A percentile compares a stretch with the other conserved stretches of the same genome.
Conservation (phyloP, 2,329 filamentous ascomycete species). For the Sporothrix brunneoviolacea region DNA sequence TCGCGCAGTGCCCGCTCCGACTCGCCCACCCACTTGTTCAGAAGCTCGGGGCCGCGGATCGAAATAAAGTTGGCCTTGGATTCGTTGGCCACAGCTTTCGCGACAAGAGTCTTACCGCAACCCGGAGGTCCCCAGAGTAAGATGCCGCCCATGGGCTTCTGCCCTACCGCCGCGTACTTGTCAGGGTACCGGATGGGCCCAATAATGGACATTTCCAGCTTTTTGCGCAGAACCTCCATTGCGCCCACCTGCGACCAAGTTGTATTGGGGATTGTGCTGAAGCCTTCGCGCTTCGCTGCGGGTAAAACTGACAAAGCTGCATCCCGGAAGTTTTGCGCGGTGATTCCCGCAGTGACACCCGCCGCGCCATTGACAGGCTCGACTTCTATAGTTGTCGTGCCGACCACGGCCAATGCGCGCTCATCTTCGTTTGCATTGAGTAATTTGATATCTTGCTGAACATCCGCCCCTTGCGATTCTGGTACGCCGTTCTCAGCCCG, state of each 20-base stretch:
- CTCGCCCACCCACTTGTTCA: slow-evolving; percentile 98
- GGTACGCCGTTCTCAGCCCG: neutral
- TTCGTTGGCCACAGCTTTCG: slow-evolving; percentile 93
- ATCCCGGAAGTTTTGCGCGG: slow-evolving; percentile 60
- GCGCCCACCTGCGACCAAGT: slow-evolving; percentile 93
- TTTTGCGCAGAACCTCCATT: slow-evolving; percentile 67
- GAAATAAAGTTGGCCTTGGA: slow-evolving; percentile 97
- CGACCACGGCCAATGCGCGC: neutral
- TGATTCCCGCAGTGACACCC: slow-evolving; percentile 25
- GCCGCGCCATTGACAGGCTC: neutral
- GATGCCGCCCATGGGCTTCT: slow-evolving; percentile 76
- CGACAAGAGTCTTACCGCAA: slow-evolving; percentile 92
- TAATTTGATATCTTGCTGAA: slow-evolving; percentile 6
- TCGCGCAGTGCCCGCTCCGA: slow-evolving; percentile 89
- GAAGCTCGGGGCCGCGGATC: slow-evolving; percentile 89
- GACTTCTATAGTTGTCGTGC: slow-evolving; percentile 2
- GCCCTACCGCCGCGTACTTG: slow-evolving; percentile 68
- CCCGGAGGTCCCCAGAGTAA: slow-evolving; percentile 95
- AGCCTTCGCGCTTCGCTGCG: slow-evolving; percentile 85
- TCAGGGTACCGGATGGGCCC: slow-evolving; percentile 80
- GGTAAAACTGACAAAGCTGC: slow-evolving; percentile 72
- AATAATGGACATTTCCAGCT: slow-evolving; percentile 80
- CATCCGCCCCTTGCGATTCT: neutral
- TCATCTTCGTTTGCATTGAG: slow-evolving; percentile 8
- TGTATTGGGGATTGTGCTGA: slow-evolving; percentile 86